Evolutionary conservation across 139 green algal genomes (phyloP).

Genomic region (Chloropicon primus): DNA sequence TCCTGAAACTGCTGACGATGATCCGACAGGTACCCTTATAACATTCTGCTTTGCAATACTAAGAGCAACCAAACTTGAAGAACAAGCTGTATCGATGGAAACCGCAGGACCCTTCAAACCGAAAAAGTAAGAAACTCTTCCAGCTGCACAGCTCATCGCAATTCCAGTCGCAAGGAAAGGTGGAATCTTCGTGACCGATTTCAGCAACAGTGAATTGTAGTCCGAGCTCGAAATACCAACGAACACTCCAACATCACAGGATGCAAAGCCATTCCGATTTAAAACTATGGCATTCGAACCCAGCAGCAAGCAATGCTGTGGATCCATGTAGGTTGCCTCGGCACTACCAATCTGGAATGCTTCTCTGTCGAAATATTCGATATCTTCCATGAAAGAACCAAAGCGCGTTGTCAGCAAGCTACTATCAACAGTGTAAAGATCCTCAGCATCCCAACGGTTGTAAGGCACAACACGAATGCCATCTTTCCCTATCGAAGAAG

Average conservation of each 20-base stretch:
- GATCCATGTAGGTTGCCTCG: constrained; percentile 8
- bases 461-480: background rate
- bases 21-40: background rate
- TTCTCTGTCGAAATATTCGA: constrained; percentile 3
- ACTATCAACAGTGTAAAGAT: constrained; percentile 5
- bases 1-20: background rate
- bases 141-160: constrained; percentile 10
- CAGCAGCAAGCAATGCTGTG: constrained; percentile 7
- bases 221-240: constrained; percentile 23
- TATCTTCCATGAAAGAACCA: constrained; percentile 35
- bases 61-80: constrained; percentile 25
- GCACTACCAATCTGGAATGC: background rate
- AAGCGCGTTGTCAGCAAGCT: constrained; percentile 20
- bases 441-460: constrained; percentile 7
- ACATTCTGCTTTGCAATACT: background rate
- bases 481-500: background rate
- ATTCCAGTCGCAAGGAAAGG: constrained; percentile 18
- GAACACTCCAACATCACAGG: background rate
- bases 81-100: constrained; percentile 50
- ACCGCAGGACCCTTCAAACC: constrained; percentile 44
- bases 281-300: background rate
- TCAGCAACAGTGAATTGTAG: constrained; percentile 23
- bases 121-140: constrained; percentile 53
- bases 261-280: background rate
- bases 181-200: background rate